Conservation (phyloP, 768 basidiomycete genomes). For the Mycena vitilis region DNA sequence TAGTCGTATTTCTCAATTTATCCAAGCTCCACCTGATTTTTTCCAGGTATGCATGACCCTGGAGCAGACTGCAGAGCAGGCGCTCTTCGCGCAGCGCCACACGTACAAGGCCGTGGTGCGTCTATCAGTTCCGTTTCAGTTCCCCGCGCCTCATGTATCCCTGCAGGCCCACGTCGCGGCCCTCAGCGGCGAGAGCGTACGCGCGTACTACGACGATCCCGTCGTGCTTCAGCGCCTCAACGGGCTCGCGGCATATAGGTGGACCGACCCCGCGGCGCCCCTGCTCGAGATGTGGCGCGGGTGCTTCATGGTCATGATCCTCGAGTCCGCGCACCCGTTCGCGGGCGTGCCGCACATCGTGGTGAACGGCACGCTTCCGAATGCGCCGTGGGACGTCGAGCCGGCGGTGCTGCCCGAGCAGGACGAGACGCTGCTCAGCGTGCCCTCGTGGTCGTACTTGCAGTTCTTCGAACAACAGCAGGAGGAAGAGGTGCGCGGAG, state of each 20-base stretch:
- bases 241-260: conserved; percentile 46
- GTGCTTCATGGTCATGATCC: conserved; percentile 48
- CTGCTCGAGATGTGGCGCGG: conserved; percentile 30
- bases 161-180: conserved; percentile 56
- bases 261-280: conserved; percentile 62
- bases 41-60: conserved; percentile 1
- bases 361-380: conserved; percentile 52
- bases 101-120: conserved; percentile 55
- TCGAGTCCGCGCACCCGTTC: conserved; percentile 58
- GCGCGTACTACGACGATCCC: conserved; percentile 51
- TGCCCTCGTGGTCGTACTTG: conserved; percentile 23
- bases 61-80: conserved; percentile 42
- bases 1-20: conserved; percentile 25
- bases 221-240: conserved; percentile 16
- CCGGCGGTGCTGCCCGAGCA: conserved; percentile 15
- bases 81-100: conserved; percentile 50
- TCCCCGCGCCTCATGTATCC: conserved; percentile 21
- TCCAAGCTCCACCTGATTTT: too few species aligned
- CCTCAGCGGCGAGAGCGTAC: conserved; percentile 48
- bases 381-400: conserved; percentile 48
- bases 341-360: conserved; percentile 57
- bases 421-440: conserved; percentile 13
- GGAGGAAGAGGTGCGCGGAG: conserved; percentile 3
- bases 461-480: neutral
- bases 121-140: conserved; percentile 18